These are phyloP conservation scores for Asterophora lycoperdoides DNA, from an alignment of 768 basidiomycete genomes.

Conservation along the genomic window DNA sequence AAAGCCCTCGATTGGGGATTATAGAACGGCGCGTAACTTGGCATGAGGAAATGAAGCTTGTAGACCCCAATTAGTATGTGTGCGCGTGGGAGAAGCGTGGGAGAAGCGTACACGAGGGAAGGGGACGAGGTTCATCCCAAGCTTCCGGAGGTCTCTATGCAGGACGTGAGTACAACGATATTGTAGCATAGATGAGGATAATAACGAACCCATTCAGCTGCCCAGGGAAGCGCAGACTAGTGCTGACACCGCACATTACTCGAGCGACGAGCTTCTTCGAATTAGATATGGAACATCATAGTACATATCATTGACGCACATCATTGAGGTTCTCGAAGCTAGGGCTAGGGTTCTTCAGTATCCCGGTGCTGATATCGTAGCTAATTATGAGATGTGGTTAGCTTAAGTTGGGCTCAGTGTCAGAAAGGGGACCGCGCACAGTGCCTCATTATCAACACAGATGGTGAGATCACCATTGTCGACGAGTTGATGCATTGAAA, in stretches of 20 bases:
- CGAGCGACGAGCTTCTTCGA: constrained; percentile 58
- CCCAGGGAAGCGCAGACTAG: constrained; percentile 89
- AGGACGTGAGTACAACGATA: constrained; percentile 4
- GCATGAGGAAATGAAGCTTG: constrained; percentile 94
- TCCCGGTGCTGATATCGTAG: constrained; percentile 66
- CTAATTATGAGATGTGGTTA: constrained; percentile 29
- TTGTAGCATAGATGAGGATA: not conserved
- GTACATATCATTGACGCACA: constrained; percentile 35
- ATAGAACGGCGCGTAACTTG: constrained; percentile 88
- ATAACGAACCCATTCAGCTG: constrained; percentile 76
- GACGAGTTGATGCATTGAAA: constrained; percentile 85
- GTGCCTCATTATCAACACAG: constrained; percentile 83
- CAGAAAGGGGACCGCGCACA: constrained; percentile 42
- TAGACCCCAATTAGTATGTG: not conserved
- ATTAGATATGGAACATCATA: not conserved
- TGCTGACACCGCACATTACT: constrained; percentile 94
- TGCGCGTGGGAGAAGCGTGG: not conserved
- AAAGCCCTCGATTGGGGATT: constrained; percentile 60
- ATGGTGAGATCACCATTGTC: constrained; percentile 83
- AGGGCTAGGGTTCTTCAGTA: constrained; percentile 62
- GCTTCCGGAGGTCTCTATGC: constrained; percentile 75
- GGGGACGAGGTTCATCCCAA: constrained; percentile 91
- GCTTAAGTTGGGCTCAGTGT: no score
- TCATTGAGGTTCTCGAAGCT: constrained; percentile 65
- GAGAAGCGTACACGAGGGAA: constrained; percentile 74